These are phyloP conservation scores for Xanthoceras sorbifolium DNA, from an alignment of 345 rosid species.

Conservation along the genomic window DNA sequence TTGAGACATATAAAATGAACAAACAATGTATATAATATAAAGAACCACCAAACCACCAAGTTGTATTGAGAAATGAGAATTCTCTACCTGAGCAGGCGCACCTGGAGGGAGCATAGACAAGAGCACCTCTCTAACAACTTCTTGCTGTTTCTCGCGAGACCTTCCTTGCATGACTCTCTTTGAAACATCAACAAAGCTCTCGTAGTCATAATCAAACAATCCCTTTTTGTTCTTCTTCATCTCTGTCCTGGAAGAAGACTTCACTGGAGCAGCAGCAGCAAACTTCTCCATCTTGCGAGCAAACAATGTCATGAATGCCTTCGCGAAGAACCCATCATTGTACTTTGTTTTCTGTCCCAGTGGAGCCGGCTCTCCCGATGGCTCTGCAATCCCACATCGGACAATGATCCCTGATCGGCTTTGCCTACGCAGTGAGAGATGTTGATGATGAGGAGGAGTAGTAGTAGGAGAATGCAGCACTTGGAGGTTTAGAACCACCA, in stretches of 20 bases:
- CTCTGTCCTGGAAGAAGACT: constrained; percentile 11
- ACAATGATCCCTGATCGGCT: constrained; percentile 13
- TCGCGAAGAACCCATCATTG: constrained; percentile 73
- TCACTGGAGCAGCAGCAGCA: constrained; percentile 44
- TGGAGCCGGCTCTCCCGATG: constrained; percentile 83
- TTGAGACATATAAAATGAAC: background rate
- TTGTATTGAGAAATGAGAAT: background rate
- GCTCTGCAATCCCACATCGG: constrained; percentile 77
- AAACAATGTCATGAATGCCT: constrained; percentile 80
- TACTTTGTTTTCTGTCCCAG: constrained; percentile 86
- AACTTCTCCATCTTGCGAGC: constrained; percentile 91
- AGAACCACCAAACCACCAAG: no score
- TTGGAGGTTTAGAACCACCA: constrained; percentile 70
- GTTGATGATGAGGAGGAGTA: constrained; percentile 1
- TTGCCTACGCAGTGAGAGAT: constrained; percentile 16
- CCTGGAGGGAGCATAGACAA: constrained; percentile 96
- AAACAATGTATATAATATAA: no score
- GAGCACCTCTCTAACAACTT: constrained; percentile 88
- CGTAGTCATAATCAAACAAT: constrained; percentile 64
- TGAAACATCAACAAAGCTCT: constrained; percentile 82
- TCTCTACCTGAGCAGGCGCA: constrained; percentile 76
- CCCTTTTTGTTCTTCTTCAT: constrained; percentile 46
- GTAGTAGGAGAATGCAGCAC: constrained; percentile 30
- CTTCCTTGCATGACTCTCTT: constrained; percentile 85
- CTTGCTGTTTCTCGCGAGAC: constrained; percentile 70